Conservation (phyloP, 169 alveolate species). For the Eimeria praecox region DNA sequence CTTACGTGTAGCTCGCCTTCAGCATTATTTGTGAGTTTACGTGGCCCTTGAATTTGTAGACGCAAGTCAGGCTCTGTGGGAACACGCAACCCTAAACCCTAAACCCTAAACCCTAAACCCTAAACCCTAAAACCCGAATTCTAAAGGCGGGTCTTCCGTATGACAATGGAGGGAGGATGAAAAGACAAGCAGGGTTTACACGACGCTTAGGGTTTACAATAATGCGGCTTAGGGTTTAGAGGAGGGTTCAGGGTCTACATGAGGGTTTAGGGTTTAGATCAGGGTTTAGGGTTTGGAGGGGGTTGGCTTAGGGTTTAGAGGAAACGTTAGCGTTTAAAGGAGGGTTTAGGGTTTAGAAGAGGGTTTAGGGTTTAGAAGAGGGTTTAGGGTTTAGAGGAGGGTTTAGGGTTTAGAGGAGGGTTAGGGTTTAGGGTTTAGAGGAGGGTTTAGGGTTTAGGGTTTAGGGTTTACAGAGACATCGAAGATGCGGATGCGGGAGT, state of each 20-base stretch:
- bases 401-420: conserved; percentile 3
- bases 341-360: not conserved
- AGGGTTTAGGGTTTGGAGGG: too few relatives aligned
- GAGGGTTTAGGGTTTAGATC: too few relatives aligned
- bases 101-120: conserved; percentile 14
- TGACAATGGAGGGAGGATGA: too few relatives aligned
- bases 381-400: not conserved
- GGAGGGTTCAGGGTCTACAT: too few relatives aligned
- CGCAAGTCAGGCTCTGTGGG: conserved; percentile 63
- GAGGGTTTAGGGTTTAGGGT: conserved; percentile 30
- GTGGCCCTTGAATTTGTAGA: conserved; percentile 75
- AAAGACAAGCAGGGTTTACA: too few relatives aligned
- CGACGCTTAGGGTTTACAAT: too few relatives aligned
- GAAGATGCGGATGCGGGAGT: conserved; percentile 81
- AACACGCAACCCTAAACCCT: conserved; percentile 45
- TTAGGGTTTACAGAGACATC: conserved; percentile 46
- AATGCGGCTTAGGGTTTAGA: too few relatives aligned
- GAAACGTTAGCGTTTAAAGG: not conserved
- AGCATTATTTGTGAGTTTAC: conserved; percentile 64
- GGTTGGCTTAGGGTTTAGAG: too few relatives aligned
- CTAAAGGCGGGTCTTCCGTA: not conserved
- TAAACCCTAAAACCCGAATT: too few relatives aligned
- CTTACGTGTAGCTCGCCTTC: conserved; percentile 72
- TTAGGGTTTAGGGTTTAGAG: not conserved
- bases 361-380: not conserved